A percentile compares a stretch with the other conserved stretches of the same genome.
phyloP scores from a whole-genome alignment of 208 protist genomes.

The Crithidia sp. region DNA sequence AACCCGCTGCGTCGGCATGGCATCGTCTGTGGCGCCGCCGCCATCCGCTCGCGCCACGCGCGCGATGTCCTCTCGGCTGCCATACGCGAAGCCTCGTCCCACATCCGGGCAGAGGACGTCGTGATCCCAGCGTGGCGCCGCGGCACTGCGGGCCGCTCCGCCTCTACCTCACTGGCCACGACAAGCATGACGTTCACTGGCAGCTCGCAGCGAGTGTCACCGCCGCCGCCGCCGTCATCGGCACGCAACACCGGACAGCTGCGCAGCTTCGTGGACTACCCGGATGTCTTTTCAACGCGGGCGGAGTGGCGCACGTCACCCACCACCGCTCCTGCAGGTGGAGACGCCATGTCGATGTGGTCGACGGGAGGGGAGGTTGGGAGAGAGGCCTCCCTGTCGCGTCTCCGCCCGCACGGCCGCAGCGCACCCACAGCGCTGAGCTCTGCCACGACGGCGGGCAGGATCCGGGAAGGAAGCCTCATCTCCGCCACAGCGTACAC shows the following conservation, averaged over 20 bases:
- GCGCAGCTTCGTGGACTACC: background rate
- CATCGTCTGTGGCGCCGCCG: conserved; percentile 14
- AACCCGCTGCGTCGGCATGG: conserved; percentile 6
- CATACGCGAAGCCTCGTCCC: conserved; percentile 18
- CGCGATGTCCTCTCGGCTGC: conserved; percentile 15
- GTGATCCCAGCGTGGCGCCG: conserved; percentile 7
- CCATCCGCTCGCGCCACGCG: conserved; percentile 1
- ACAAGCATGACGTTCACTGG: background rate
- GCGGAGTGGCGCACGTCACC: background rate
- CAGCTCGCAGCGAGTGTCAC: background rate
- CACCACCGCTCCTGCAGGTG: background rate
- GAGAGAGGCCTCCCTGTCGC: too few species aligned
- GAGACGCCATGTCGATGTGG: background rate
- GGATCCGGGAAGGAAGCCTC: background rate
- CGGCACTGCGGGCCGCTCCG: background rate
- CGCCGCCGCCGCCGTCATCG: background rate
- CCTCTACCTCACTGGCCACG: background rate
- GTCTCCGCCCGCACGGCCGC: too few species aligned
- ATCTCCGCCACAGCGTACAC: background rate
- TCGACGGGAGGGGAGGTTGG: too few species aligned
- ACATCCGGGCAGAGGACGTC: conserved; percentile 20
- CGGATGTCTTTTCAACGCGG: background rate
- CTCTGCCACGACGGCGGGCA: background rate
- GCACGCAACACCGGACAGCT: background rate
- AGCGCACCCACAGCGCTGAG: background rate